Conservation (phyloP, 139 green algal genomes). For the Marvania coccoides region DNA sequence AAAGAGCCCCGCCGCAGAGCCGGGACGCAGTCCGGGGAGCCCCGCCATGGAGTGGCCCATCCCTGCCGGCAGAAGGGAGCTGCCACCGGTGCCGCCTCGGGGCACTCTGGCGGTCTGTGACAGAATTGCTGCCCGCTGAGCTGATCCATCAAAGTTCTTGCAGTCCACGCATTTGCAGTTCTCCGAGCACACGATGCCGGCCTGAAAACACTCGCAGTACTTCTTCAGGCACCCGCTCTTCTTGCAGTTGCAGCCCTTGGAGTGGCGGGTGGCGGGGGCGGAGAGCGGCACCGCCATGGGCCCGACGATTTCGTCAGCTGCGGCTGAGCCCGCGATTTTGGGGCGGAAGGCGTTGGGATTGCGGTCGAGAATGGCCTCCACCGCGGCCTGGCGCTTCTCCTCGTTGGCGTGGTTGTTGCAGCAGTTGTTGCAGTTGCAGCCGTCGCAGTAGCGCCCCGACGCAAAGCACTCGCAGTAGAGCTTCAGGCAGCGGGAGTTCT, state of each 20-base stretch:
- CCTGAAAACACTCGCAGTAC: conserved; percentile 72
- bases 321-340: conserved; percentile 85
- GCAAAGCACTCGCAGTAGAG: conserved; percentile 88
- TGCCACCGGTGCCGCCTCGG: not conserved
- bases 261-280: conserved; percentile 44
- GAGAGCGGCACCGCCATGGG: not conserved
- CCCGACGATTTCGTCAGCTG: conserved; percentile 21
- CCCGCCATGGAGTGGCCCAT: not conserved
- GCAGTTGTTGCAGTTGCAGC: conserved; percentile 86
- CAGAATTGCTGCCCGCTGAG: not conserved
- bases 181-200: conserved; percentile 67
- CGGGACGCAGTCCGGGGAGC: not conserved
- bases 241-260: conserved; percentile 89
- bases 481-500: conserved; percentile 84
- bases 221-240: conserved; percentile 68
- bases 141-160: conserved; percentile 71
- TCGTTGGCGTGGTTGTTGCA: conserved; percentile 79
- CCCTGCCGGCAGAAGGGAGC: not conserved
- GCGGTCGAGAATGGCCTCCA: conserved; percentile 80
- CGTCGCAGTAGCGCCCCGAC: conserved; percentile 37
- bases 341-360: conserved; percentile 86
- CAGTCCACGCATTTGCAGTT: conserved; percentile 85
- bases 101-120: not conserved
- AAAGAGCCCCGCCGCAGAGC: not conserved
- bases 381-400: conserved; percentile 52